A percentile compares a stretch with the other conserved stretches of the same genome.
These are phyloP conservation scores for Pythium brassicae DNA, from an alignment of 352 stramenopile species.

Conservation along the genomic window DNA sequence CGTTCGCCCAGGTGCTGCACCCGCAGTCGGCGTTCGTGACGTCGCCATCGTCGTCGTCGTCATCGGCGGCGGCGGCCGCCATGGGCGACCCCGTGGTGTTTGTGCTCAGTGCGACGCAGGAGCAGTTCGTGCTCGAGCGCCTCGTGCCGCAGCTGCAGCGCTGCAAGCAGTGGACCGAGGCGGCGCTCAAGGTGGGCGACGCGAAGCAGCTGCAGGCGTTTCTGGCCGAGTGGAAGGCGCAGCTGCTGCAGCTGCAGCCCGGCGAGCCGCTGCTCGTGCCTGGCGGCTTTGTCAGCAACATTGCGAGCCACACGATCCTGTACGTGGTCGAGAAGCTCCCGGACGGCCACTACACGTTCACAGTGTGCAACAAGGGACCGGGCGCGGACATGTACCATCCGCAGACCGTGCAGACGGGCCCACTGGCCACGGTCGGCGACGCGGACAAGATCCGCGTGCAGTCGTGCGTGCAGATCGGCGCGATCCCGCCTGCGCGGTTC, in stretches of 20 bases:
- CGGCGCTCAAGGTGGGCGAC: slow-evolving; percentile 54
- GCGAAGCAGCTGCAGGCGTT: slow-evolving; percentile 62
- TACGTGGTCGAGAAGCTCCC: slow-evolving; percentile 78
- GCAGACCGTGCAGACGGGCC: slow-evolving; percentile 10
- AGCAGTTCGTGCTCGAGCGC: slow-evolving; percentile 39
- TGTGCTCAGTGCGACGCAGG: slow-evolving; percentile 40
- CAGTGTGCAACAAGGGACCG: slow-evolving; percentile 86
- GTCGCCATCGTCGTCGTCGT: not conserved
- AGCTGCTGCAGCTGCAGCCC: slow-evolving; percentile 34
- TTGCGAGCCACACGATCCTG: slow-evolving; percentile 69
- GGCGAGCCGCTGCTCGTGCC: slow-evolving; percentile 58
- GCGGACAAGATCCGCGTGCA: slow-evolving; percentile 78
- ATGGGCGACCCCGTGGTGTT: slow-evolving; percentile 38
- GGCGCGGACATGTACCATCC: slow-evolving; percentile 85
- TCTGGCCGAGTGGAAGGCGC: slow-evolving; percentile 64
- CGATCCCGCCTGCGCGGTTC: slow-evolving; percentile 55
- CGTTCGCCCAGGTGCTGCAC: slow-evolving; percentile 36
- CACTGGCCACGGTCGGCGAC: not conserved
- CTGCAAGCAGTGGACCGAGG: slow-evolving; percentile 51
- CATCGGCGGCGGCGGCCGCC: too few species aligned
- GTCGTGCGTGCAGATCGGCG: slow-evolving; percentile 61
- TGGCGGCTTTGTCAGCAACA: slow-evolving; percentile 74
- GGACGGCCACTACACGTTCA: slow-evolving; percentile 65
- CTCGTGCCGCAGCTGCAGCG: slow-evolving; percentile 52
- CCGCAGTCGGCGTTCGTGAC: slow-evolving; percentile 12